Evolutionary conservation across 306 rosid species (phyloP), one percentile per base, ranked within the genome.

Genomic region (barrel medic (Medicago truncatula)): DNA sequence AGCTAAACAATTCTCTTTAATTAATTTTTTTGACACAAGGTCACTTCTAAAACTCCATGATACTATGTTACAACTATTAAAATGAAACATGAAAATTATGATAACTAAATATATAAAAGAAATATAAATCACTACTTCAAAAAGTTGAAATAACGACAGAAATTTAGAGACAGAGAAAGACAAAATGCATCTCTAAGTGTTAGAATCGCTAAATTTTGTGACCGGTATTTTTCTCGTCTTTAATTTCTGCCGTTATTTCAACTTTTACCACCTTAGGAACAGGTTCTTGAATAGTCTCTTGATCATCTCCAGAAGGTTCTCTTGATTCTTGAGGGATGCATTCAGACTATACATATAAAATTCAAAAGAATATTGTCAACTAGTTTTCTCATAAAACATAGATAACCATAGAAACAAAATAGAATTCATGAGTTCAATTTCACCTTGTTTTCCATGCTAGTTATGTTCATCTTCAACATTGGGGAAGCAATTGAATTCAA

Each of bases 261-360:
- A 16, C 18, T 49, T 70, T 71, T 56, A 77, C 78, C 72, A 91
- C 98, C 98, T 91, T 93, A 63, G 85, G 85, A 57, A 80, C 64
- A 50, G 83, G 44, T 47, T 64, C 84, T 59, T 83, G 82, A 25
- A 73, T 81, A 71, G 15, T 53, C 69, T 89, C 96, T 67, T 89
- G 91, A 68, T 87, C 88, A 83, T 81, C 90, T 59, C 82, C 88
- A 1, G 82, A 84, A 71, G 83, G 76, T 65, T 67, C 88, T 70
- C 70, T 74, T 9, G 90, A 74, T 74, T 89, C 91, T 44, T 77
- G 84, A 72, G 90, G 83, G 78, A 66, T 18, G 67, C 46, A 85
- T 73, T 83, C 88, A 52, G 83, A n/a, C 97, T 91, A 79, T 57
- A 67, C 62, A 75, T 75, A 61, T 44, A 60, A 76, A 67, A 54